Evolutionary conservation across 2,329 filamentous ascomycete genomes (phyloP).

Genomic region (Talaromyces sp.): DNA sequence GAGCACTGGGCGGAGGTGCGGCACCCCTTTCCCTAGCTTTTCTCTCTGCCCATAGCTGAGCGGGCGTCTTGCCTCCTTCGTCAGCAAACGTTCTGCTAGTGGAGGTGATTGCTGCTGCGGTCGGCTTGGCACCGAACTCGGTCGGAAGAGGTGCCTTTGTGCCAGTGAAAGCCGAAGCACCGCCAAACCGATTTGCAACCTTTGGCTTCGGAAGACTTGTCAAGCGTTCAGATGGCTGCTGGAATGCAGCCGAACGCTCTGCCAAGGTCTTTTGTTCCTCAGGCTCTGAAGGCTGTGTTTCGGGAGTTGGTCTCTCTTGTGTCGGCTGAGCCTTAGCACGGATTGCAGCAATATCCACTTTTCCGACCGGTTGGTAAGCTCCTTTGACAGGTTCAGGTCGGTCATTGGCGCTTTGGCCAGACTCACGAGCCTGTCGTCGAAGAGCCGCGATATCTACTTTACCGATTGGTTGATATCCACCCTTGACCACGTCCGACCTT

Average conservation of each 20-base stretch:
- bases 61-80: slow-evolving; percentile 89
- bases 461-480: slow-evolving; percentile 86
- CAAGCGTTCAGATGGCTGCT: slow-evolving; percentile 64
- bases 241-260: slow-evolving; percentile 71
- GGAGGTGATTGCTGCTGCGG: slow-evolving; percentile 61
- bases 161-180: slow-evolving; percentile 68
- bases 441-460: slow-evolving; percentile 97
- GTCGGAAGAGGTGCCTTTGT: slow-evolving; percentile 83
- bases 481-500: slow-evolving; percentile 64
- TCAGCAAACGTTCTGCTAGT: slow-evolving; percentile 93
- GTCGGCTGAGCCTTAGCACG: slow-evolving; percentile 71
- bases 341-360: slow-evolving; percentile 95
- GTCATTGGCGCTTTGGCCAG: slow-evolving; percentile 58
- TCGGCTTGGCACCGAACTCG: slow-evolving; percentile 57
- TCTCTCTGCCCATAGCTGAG: slow-evolving; percentile 95
- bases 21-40: slow-evolving; percentile 68
- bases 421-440: slow-evolving; percentile 64
- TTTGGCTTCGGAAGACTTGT: slow-evolving; percentile 91
- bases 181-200: slow-evolving; percentile 80
- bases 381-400: slow-evolving; percentile 83
- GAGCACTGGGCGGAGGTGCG: background rate
- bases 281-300: slow-evolving; percentile 40
- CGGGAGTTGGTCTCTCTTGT: slow-evolving; percentile 51
- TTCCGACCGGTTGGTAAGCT: slow-evolving; percentile 88
- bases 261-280: slow-evolving; percentile 60